Evolutionary conservation across 495 filamentous ascomycete species (phyloP).

Genomic region (Aspergillus incahuasiensis): DNA sequence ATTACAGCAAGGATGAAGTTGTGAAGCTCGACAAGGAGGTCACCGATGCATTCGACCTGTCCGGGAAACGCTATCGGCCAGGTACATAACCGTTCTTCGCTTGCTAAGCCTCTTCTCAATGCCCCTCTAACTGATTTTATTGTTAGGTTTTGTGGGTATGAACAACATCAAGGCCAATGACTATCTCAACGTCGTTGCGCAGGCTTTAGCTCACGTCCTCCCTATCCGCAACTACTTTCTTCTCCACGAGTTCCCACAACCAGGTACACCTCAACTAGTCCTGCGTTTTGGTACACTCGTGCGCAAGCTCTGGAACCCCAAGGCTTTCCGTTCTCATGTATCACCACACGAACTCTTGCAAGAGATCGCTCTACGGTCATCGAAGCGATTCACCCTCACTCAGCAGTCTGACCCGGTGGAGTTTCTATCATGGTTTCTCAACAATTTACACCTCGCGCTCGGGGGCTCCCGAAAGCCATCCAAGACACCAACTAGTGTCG

Average conservation of each 20-base stretch:
- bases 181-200: slow-evolving; percentile 95
- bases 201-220: slow-evolving; percentile 82
- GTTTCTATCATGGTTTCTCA: slow-evolving; percentile 95
- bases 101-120: background rate
- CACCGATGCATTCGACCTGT: slow-evolving; percentile 70
- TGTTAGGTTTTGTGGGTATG: slow-evolving; percentile 84
- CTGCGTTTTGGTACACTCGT: slow-evolving; percentile 86
- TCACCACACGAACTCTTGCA: slow-evolving; percentile 96
- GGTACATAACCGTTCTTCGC: slow-evolving; percentile 38
- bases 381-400: slow-evolving; percentile 88
- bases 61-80: slow-evolving; percentile 78
- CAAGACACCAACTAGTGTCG: slow-evolving; percentile 57
- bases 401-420: slow-evolving; percentile 93
- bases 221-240: slow-evolving; percentile 93
- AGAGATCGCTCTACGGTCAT: slow-evolving; percentile 83
- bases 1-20: slow-evolving; percentile 73
- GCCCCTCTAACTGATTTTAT: slow-evolving; percentile 12
- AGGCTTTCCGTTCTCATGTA: slow-evolving; percentile 94
- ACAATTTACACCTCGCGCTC: slow-evolving; percentile 86
- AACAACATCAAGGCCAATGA: slow-evolving; percentile 99
- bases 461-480: slow-evolving; percentile 86
- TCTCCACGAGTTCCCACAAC: slow-evolving; percentile 56
- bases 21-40: slow-evolving; percentile 72
- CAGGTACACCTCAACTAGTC: slow-evolving; percentile 51
- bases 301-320: slow-evolving; percentile 97